Evolutionary conservation across 495 filamentous ascomycete genomes (phyloP).

Genomic region (Podospora bellae-mahoneyi): DNA sequence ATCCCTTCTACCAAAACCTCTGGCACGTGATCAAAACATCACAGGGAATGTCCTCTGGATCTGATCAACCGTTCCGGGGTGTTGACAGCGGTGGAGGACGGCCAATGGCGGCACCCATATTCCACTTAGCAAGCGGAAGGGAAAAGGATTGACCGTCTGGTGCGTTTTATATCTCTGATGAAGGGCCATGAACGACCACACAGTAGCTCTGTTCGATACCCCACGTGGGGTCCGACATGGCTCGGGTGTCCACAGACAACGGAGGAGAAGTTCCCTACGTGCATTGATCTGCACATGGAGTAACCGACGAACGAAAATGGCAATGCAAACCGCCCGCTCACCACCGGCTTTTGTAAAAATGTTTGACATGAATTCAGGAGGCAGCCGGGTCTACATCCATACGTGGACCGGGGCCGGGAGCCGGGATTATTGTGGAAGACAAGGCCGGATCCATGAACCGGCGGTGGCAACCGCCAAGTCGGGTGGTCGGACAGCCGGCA

Average conservation of each 20-base stretch:
- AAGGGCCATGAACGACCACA: neutral
- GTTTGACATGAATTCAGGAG: neutral
- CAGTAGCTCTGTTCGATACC: neutral
- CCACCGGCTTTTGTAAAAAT: neutral
- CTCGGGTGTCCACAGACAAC: neutral
- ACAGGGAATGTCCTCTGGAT: neutral
- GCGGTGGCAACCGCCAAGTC: slow-evolving; percentile 15
- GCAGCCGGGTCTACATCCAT: neutral
- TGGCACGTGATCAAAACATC: neutral
- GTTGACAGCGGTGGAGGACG: neutral
- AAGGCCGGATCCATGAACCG: neutral
- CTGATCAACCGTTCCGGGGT: neutral
- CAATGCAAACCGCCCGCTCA: neutral
- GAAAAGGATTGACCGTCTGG: neutral
- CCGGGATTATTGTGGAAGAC: neutral
- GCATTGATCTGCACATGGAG: neutral
- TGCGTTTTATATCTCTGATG: neutral
- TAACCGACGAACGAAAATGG: neutral
- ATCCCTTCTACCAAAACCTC: neutral
- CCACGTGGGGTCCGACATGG: neutral
- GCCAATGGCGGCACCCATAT: neutral
- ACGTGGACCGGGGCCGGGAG: neutral
- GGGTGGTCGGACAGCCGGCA: slow-evolving; percentile 16
- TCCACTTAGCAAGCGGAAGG: neutral
- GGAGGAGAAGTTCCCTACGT: no score